phyloP scores from a whole-genome alignment of 768 basidiomycete species.

The Lactarius vividus region DNA sequence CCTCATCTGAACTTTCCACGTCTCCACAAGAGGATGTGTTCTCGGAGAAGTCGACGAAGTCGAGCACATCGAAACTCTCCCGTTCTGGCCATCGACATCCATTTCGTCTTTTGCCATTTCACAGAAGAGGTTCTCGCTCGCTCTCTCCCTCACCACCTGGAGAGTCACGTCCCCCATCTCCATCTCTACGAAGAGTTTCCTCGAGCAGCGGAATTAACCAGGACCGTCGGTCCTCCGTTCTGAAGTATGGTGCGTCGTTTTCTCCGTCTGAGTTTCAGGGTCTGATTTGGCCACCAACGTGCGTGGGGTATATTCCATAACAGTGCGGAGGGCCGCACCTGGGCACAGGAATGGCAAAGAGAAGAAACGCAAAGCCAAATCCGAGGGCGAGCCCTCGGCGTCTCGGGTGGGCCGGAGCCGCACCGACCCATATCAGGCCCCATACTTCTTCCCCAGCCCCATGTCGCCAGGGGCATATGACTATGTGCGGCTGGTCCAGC shows the following conservation, averaged over 20 bases:
- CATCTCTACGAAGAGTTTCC: background rate
- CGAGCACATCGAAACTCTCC: background rate
- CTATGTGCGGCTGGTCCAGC: constrained; percentile 30
- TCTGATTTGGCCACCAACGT: background rate
- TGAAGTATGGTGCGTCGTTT: constrained; percentile 6
- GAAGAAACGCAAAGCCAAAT: background rate
- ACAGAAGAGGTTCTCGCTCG: background rate
- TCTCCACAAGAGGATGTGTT: background rate
- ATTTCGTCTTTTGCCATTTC: background rate
- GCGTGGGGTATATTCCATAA: background rate
- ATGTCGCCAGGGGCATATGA: constrained; percentile 37
- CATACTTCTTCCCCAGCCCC: constrained; percentile 59
- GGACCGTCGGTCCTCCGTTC: background rate
- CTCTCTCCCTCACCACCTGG: background rate
- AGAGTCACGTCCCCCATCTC: background rate
- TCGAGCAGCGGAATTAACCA: background rate
- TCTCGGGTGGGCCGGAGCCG: constrained; percentile 30
- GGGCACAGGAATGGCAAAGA: background rate
- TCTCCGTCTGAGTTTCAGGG: background rate
- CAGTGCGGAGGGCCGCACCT: constrained; percentile 2
- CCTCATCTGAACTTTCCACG: background rate
- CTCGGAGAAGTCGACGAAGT: background rate
- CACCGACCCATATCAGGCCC: constrained; percentile 62
- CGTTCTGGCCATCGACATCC: background rate
- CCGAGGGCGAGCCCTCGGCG: background rate